Evolutionary conservation across 768 basidiomycete species (phyloP).

Genomic region (Cubamyces lactineus): DNA sequence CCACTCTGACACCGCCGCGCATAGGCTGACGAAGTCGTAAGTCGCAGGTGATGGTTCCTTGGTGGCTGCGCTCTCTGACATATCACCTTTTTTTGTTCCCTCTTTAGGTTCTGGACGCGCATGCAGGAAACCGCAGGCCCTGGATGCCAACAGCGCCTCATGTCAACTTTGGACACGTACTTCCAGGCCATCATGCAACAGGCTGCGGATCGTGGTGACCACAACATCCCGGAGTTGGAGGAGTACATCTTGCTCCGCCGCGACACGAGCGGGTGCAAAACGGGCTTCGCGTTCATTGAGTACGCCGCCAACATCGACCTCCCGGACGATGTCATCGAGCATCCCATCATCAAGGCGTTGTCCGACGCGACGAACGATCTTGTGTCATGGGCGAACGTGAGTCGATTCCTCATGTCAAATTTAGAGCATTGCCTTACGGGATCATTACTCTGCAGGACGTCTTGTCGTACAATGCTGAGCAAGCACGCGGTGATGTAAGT

Average conservation of each 20-base stretch:
- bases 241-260: constrained; percentile 57
- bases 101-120: constrained; percentile 39
- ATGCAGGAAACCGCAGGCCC: constrained; percentile 43
- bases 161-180: constrained; percentile 36
- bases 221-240: constrained; percentile 44
- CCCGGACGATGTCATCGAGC: constrained; percentile 55
- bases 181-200: constrained; percentile 38
- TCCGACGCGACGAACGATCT: constrained; percentile 51
- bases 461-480: constrained; percentile 77
- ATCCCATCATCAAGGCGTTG: constrained; percentile 51
- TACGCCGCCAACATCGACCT: constrained; percentile 56
- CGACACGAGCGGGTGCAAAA: constrained; percentile 56
- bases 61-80: constrained; percentile 6
- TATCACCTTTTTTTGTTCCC: constrained; percentile 5
- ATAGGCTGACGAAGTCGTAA: constrained; percentile 26
- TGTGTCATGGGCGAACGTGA: constrained; percentile 48
- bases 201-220: constrained; percentile 34
- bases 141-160: constrained; percentile 41
- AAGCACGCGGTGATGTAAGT: constrained; percentile 54
- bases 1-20: constrained; percentile 32
- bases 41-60: neutral
- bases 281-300: constrained; percentile 55
- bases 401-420: constrained; percentile 19
- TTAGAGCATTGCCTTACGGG: constrained; percentile 10
- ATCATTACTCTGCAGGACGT: constrained; percentile 53